Evolutionary conservation across 805 yeast species (phyloP), one percentile per base, ranked within the genome.

Genomic region (Saccharomycopsis babjevae): DNA sequence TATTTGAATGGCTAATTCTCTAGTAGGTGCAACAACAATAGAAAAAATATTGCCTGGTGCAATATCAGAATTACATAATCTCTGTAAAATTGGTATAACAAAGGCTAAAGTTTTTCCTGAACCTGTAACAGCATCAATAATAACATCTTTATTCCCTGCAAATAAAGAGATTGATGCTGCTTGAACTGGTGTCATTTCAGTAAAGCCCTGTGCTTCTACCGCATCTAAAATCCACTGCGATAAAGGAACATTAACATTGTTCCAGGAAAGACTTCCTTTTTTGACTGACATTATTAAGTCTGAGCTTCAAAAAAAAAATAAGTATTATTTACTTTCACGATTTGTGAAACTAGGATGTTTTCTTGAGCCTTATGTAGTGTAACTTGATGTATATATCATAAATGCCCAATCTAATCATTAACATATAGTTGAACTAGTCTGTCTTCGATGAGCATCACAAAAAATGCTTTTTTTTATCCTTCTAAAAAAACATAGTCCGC

Each of bases 71-170:
- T 65, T 72, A n/a, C 70, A 66, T 7, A 91, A 72, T 66, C 84
- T 85, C 67, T 91, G 93, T 4, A 91, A 68, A 1, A 88, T 79
- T 0, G 99, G 99, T 1, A 94, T 78, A 4, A 85, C 83, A 74
- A 88, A 94, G 2, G 97, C 87, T n/a, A 92, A 72, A 0, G 99
- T 94, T 71, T 94, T 94, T n/a, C 99, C 99, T 0, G 97, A 91
- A 0, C 99, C 99, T 0, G 99, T 94, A 1, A 90, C 97, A 0
- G 97, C 96, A 70, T 94, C 97, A 1, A 91, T 98, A 8, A 94
- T 94, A 3, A 94, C 97, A 73, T 94, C 99, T 68, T 93, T 93
- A 69, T 91, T 88, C 20, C 84, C 84, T 25, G 86, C 73, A 65
- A 94, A 81, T 62, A 92, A 74, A 0, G 99, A 99, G 57, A 94